These are phyloP conservation scores for Dryadomyces sulphureus DNA, from an alignment of 2,329 filamentous ascomycete genomes.

Conservation along the genomic window DNA sequence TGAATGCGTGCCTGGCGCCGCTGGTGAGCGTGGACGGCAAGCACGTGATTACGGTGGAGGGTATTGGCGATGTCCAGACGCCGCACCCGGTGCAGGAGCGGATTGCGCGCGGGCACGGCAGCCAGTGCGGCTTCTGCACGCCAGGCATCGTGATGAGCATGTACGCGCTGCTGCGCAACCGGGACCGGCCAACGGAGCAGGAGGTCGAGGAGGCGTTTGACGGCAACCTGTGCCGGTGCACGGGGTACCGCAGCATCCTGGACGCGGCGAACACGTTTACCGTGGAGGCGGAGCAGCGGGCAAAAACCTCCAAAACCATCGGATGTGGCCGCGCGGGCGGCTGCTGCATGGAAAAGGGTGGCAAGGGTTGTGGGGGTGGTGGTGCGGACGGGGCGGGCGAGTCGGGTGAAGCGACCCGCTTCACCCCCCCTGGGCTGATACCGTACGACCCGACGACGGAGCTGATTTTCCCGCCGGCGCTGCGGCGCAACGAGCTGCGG, in stretches of 20 bases:
- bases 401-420: slow-evolving; percentile 25
- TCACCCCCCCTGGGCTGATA: slow-evolving; percentile 82
- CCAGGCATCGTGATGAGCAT: slow-evolving; percentile 97
- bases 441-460: slow-evolving; percentile 89
- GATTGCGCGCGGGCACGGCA: slow-evolving; percentile 81
- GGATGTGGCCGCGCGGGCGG: slow-evolving; percentile 25
- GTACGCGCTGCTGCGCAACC: slow-evolving; percentile 83
- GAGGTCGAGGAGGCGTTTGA: slow-evolving; percentile 95
- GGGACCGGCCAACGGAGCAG: slow-evolving; percentile 58
- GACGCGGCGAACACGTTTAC: slow-evolving; percentile 89
- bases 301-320: slow-evolving; percentile 24
- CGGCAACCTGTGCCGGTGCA: slow-evolving; percentile 90
- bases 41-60: slow-evolving; percentile 95
- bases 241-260: slow-evolving; percentile 84
- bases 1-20: slow-evolving; percentile 90
- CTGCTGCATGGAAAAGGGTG: slow-evolving; percentile 57
- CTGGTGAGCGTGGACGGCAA: slow-evolving; percentile 91
- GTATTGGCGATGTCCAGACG: slow-evolving; percentile 74
- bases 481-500: slow-evolving; percentile 70
- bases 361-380: slow-evolving; percentile 45
- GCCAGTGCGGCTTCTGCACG: slow-evolving; percentile 84
- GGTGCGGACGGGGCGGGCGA: slow-evolving; percentile 26
- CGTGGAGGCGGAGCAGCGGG: slow-evolving; percentile 25
- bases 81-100: slow-evolving; percentile 87
- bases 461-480: slow-evolving; percentile 78